phyloP scores from a whole-genome alignment of 768 basidiomycete species.

The Strobilomyces echinocephalus region DNA sequence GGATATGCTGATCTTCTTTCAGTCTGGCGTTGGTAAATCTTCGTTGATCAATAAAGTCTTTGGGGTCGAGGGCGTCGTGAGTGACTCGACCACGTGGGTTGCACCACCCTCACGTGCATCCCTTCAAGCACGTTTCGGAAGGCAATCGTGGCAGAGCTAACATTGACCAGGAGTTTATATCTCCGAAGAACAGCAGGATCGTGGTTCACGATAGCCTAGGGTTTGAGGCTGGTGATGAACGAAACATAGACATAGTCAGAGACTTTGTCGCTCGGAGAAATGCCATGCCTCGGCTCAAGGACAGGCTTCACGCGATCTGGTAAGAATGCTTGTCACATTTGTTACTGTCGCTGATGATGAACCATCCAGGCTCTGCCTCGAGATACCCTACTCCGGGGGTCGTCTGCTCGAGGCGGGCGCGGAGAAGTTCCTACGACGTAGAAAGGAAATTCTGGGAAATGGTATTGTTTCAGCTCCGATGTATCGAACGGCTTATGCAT shows the following conservation, averaged over 20 bases:
- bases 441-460: slow-evolving; percentile 5
- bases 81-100: neutral
- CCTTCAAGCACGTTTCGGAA: slow-evolving; percentile 2
- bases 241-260: slow-evolving; percentile 3
- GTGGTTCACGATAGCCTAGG: slow-evolving; percentile 19
- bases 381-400: slow-evolving; percentile 11
- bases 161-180: slow-evolving; percentile 13
- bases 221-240: slow-evolving; percentile 11
- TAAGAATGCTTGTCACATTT: neutral
- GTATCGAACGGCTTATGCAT: neutral
- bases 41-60: slow-evolving; percentile 11
- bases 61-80: slow-evolving; percentile 10
- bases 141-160: slow-evolving; percentile 2
- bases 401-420: slow-evolving; percentile 14
- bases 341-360: neutral
- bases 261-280: slow-evolving; percentile 3
- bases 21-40: slow-evolving; percentile 17
- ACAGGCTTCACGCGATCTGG: slow-evolving; percentile 16
- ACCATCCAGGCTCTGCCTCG: slow-evolving; percentile 12
- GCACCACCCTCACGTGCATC: neutral
- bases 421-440: slow-evolving; percentile 7
- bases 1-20: neutral
- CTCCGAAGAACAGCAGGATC: slow-evolving; percentile 10
- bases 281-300: neutral
- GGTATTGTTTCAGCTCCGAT: neutral